Percentiles rank a stretch among this genome's conserved stretches.
Conservation (phyloP, 2,329 filamentous ascomycete genomes). For the Aspergillus sp. region DNA sequence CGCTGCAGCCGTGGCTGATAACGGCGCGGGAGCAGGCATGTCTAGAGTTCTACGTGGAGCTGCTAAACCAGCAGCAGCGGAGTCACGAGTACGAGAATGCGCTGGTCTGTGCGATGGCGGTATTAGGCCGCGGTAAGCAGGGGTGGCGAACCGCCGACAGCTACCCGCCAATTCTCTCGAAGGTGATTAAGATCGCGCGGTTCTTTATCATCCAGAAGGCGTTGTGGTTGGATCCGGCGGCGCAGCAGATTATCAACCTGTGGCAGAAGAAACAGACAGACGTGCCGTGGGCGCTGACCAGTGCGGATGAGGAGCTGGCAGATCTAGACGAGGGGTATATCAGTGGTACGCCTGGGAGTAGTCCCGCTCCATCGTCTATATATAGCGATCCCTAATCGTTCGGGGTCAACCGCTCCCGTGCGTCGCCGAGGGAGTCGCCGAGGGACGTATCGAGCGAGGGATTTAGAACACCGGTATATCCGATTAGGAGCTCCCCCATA, state of each 20-base stretch:
- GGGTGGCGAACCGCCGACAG: not conserved
- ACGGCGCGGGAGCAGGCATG: not conserved
- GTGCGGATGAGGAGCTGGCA: not conserved
- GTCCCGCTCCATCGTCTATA: not conserved
- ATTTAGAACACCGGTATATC: not conserved
- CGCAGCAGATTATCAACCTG: not conserved
- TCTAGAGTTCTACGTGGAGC: too few species aligned
- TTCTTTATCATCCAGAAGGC: not conserved
- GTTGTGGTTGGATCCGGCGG: not conserved
- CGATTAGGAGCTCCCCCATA: not conserved
- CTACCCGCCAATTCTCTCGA: not conserved
- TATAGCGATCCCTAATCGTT: too few species aligned
- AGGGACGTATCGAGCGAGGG: not conserved
- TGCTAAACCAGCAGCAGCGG: not conserved
- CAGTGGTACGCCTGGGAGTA: not conserved
- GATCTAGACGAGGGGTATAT: not conserved
- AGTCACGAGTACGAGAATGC: constrained; percentile 2
- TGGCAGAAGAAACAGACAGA: not conserved
- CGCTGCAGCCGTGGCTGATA: not conserved
- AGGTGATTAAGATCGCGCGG: not conserved
- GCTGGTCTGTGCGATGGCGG: not conserved
- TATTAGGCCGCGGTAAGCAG: not conserved
- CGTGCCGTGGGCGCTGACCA: not conserved
- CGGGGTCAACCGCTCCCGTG: too few species aligned
- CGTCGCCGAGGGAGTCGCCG: too few species aligned